phyloP scores from a whole-genome alignment of 2,329 filamentous ascomycete species.

The Xylariaceae sp. region DNA sequence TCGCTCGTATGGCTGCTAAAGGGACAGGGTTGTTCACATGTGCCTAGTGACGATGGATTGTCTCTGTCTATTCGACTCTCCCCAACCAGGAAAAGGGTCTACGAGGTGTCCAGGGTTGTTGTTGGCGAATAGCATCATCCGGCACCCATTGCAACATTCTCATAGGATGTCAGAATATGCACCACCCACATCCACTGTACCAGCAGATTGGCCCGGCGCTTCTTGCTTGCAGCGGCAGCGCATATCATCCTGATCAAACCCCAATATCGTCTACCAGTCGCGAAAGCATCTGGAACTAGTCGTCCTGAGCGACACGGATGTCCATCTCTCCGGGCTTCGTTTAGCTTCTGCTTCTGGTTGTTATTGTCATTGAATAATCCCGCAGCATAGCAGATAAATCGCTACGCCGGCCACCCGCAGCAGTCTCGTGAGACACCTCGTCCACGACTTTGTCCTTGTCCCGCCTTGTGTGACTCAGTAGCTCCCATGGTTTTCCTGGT shows the following conservation, averaged over 20 bases:
- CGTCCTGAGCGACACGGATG: conserved; percentile 1
- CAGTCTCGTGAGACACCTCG: neutral
- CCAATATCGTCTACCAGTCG: conserved; percentile 15
- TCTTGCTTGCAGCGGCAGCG: conserved; percentile 38
- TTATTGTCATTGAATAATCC: neutral
- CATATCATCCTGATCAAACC: conserved; percentile 30
- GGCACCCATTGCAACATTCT: conserved; percentile 43
- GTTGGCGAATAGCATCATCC: conserved; percentile 46
- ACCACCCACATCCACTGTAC: conserved; percentile 48
- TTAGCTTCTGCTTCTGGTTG: conserved; percentile 6
- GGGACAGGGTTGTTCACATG: conserved; percentile 29
- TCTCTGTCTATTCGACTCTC: conserved; percentile 35
- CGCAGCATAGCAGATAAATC: neutral
- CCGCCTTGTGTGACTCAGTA: conserved; percentile 23
- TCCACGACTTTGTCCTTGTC: conserved; percentile 1
- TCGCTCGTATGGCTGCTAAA: conserved; percentile 18
- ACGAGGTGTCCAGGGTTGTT: conserved; percentile 33
- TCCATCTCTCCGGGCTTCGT: conserved; percentile 4
- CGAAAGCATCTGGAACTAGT: conserved; percentile 1
- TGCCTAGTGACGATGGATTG: conserved; percentile 27
- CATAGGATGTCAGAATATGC: conserved; percentile 52
- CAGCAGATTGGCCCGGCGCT: conserved; percentile 54
- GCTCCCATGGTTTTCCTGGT: conserved; percentile 1
- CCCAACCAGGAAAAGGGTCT: conserved; percentile 38
- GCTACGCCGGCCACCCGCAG: conserved; percentile 3